These are phyloP conservation scores for Aspergillus sclerotialis DNA, from an alignment of 2,329 filamentous ascomycete genomes.

Conservation along the genomic window DNA sequence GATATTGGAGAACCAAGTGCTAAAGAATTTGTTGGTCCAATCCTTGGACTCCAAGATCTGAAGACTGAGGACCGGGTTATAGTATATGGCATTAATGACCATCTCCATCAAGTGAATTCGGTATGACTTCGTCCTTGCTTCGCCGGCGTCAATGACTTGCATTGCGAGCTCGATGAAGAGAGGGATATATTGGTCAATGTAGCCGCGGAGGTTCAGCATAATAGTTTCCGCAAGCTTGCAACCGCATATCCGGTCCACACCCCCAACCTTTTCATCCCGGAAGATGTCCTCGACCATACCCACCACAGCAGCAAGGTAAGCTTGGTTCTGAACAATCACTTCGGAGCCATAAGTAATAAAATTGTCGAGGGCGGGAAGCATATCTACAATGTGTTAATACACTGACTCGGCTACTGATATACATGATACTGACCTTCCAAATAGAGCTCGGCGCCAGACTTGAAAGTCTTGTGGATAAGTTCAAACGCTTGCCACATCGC, in stretches of 20 bases:
- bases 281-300: slow-evolving; percentile 97
- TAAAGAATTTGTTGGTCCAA: slow-evolving; percentile 99
- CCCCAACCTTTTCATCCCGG: slow-evolving; percentile 81
- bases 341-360: slow-evolving; percentile 88
- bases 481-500: slow-evolving; percentile 99
- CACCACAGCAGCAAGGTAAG: slow-evolving; percentile 80
- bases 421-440: slow-evolving; percentile 53
- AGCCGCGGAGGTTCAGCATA: slow-evolving; percentile 87
- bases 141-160: slow-evolving; percentile 63
- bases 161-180: slow-evolving; percentile 88
- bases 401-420: slow-evolving; percentile 1
- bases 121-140: slow-evolving; percentile 85
- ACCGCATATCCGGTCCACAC: slow-evolving; percentile 90
- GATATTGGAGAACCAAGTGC: slow-evolving; percentile 95
- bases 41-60: slow-evolving; percentile 82
- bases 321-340: slow-evolving; percentile 71
- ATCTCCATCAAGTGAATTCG: slow-evolving; percentile 97
- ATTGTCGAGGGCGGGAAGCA: slow-evolving; percentile 96
- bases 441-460: slow-evolving; percentile 92
- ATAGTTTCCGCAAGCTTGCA: slow-evolving; percentile 96
- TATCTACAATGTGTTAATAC: slow-evolving; percentile 50
- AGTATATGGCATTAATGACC: slow-evolving; percentile 97
- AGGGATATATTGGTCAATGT: slow-evolving; percentile 80
- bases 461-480: slow-evolving; percentile 93
- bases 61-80: slow-evolving; percentile 80